These are phyloP conservation scores for Luffa acutangula DNA, from an alignment of 306 rosid genomes.

Conservation along the genomic window DNA sequence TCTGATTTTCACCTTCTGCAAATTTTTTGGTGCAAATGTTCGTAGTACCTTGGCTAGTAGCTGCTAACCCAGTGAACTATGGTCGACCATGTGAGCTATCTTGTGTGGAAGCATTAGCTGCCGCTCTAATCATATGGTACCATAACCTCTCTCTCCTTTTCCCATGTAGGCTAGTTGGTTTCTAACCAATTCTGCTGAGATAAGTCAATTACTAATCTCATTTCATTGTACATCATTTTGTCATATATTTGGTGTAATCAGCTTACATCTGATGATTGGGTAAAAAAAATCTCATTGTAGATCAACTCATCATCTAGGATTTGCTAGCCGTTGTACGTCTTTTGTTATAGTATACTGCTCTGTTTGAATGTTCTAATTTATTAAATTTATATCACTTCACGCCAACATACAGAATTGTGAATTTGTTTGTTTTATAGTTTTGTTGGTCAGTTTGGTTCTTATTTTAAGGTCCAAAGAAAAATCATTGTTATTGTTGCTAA, in stretches of 20 bases:
- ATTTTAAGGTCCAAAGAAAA: not conserved
- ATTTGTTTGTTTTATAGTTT: not conserved
- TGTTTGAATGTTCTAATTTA: not conserved
- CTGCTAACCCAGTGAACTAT: slow-evolving; percentile 92
- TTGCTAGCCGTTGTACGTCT: not conserved
- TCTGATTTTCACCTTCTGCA: not conserved
- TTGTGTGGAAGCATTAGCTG: slow-evolving; percentile 98
- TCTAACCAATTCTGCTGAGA: not conserved
- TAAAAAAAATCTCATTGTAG: not conserved
- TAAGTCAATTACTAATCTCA: not conserved
- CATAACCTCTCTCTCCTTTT: not conserved
- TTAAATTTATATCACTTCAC: not conserved
- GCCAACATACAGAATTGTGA: not conserved
- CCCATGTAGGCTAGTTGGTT: not conserved
- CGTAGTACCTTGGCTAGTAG: slow-evolving; percentile 96
- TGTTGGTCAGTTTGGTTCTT: not conserved
- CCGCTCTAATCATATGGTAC: slow-evolving; percentile 87
- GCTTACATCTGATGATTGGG: not conserved
- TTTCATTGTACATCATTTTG: not conserved
- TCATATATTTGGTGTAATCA: not conserved
- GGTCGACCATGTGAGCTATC: slow-evolving; percentile 94
- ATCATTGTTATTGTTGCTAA: not conserved
- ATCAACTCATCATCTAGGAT: not conserved
- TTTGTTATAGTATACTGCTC: not conserved
- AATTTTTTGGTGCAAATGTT: not conserved